Percentiles rank a stretch among this genome's conserved stretches.
Conservation (phyloP, 2,329 filamentous ascomycete species). For the Trichoderma lentiforme region DNA sequence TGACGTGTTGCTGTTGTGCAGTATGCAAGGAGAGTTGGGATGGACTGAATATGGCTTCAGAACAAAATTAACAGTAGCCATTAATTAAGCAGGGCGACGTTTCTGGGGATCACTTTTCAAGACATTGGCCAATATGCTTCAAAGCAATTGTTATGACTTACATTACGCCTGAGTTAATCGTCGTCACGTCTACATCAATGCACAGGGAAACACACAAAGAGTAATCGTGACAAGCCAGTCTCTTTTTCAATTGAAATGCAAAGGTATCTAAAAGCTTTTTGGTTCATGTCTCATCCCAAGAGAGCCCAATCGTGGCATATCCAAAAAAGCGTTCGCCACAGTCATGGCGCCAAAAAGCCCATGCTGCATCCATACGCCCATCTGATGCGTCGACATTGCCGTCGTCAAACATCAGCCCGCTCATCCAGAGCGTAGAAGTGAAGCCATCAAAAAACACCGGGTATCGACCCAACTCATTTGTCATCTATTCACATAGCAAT, state of each 20-base stretch:
- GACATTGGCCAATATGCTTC: neutral
- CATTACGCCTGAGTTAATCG: neutral
- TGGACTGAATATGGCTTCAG: neutral
- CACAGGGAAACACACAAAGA: neutral
- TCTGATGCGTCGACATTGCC: neutral
- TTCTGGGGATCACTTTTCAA: neutral
- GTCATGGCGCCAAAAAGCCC: neutral
- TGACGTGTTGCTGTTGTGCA: neutral
- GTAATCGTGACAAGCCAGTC: neutral
- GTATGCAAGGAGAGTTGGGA: neutral
- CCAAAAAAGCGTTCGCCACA: constrained; percentile 10
- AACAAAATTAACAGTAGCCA: neutral
- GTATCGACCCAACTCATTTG: constrained; percentile 14
- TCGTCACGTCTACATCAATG: neutral
- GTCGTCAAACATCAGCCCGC: constrained; percentile 2
- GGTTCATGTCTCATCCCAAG: constrained; percentile 14
- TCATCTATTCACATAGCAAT: constrained; percentile 15
- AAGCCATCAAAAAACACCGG: constrained; percentile 12
- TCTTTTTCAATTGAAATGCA: constrained; percentile 8
- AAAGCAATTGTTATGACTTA: neutral
- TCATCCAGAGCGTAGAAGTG: constrained; percentile 18
- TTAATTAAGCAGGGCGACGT: neutral
- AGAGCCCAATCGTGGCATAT: neutral
- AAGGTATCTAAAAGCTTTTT: constrained; percentile 16
- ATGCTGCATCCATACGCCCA: constrained; percentile 9